These are phyloP conservation scores for Tephrocybe sp. DNA, from an alignment of 768 basidiomycete species.

Conservation along the genomic window DNA sequence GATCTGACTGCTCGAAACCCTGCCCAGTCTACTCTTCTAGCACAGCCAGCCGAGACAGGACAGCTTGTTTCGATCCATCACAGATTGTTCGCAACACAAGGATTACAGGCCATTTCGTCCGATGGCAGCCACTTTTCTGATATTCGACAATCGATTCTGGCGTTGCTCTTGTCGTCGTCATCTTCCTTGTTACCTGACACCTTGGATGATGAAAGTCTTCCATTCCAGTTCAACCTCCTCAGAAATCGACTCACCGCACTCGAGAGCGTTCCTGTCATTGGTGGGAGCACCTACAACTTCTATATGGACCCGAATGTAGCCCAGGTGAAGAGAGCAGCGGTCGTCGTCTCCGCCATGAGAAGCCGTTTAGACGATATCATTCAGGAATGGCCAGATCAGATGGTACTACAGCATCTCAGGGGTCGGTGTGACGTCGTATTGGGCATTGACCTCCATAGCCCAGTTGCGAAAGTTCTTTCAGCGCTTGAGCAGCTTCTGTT, in stretches of 20 bases:
- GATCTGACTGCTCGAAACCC: conserved; percentile 10
- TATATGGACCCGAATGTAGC: conserved; percentile 76
- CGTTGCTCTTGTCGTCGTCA: conserved; percentile 30
- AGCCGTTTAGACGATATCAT: conserved; percentile 56
- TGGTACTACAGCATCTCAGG: conserved; percentile 87
- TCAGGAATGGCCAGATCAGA: conserved; percentile 94
- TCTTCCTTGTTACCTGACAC: conserved; percentile 33
- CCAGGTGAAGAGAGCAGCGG: conserved; percentile 64
- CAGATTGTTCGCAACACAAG: conserved; percentile 31
- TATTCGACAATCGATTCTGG: conserved; percentile 32
- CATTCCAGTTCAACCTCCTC: conserved; percentile 53
- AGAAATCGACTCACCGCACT: conserved; percentile 37
- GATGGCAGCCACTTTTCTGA: conserved; percentile 26
- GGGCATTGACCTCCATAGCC: conserved; percentile 57
- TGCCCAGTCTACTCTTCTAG: conserved; percentile 20
- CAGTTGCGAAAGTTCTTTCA: conserved; percentile 81
- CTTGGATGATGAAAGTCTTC: conserved; percentile 52
- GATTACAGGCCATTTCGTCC: not conserved
- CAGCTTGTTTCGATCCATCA: conserved; percentile 51
- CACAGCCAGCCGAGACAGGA: conserved; percentile 33
- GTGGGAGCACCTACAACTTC: conserved; percentile 58
- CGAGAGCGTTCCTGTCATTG: conserved; percentile 17
- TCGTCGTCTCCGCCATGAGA: conserved; percentile 50
- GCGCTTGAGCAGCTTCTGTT: conserved; percentile 82
- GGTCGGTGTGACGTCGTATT: conserved; percentile 71